Percentiles rank a stretch among this genome's conserved stretches.
These are phyloP conservation scores for Dactylella cylindrospora DNA, from an alignment of 2,329 filamentous ascomycete genomes.

Conservation along the genomic window DNA sequence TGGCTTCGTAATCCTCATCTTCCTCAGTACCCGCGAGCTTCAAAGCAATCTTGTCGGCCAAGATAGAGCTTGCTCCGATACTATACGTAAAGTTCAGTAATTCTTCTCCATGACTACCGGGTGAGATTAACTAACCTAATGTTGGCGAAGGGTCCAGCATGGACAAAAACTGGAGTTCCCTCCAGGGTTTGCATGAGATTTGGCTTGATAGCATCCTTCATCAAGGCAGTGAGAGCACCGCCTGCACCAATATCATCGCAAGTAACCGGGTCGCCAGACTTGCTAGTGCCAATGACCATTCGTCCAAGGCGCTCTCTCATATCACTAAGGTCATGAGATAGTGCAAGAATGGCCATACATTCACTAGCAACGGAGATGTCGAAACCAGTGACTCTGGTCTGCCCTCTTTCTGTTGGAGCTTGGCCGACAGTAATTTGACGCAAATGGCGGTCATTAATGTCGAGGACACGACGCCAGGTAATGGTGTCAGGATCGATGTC, in stretches of 20 bases:
- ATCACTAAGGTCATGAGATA: slow-evolving; percentile 82
- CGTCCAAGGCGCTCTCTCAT: slow-evolving; percentile 90
- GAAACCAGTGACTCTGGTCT: slow-evolving; percentile 85
- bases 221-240: slow-evolving; percentile 87
- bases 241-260: slow-evolving; percentile 93
- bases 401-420: slow-evolving; percentile 85
- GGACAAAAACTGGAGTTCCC: slow-evolving; percentile 94
- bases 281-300: slow-evolving; percentile 92
- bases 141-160: slow-evolving; percentile 96
- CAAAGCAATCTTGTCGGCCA: slow-evolving; percentile 91
- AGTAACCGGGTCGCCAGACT: slow-evolving; percentile 82
- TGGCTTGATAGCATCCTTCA: slow-evolving; percentile 98
- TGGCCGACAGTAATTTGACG: slow-evolving; percentile 85
- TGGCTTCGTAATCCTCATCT: slow-evolving; percentile 78
- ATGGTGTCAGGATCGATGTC: slow-evolving; percentile 97
- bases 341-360: slow-evolving; percentile 95
- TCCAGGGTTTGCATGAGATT: slow-evolving; percentile 98
- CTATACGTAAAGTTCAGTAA: slow-evolving; percentile 53
- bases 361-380: slow-evolving; percentile 98
- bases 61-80: slow-evolving; percentile 92
- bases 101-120: background rate
- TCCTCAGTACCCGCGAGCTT: slow-evolving; percentile 94
- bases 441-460: slow-evolving; percentile 95
- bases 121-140: slow-evolving; percentile 60
- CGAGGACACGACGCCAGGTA: slow-evolving; percentile 92